Evolutionary conservation across 768 basidiomycete genomes (phyloP).

Genomic region (Butyriboletus loyo): DNA sequence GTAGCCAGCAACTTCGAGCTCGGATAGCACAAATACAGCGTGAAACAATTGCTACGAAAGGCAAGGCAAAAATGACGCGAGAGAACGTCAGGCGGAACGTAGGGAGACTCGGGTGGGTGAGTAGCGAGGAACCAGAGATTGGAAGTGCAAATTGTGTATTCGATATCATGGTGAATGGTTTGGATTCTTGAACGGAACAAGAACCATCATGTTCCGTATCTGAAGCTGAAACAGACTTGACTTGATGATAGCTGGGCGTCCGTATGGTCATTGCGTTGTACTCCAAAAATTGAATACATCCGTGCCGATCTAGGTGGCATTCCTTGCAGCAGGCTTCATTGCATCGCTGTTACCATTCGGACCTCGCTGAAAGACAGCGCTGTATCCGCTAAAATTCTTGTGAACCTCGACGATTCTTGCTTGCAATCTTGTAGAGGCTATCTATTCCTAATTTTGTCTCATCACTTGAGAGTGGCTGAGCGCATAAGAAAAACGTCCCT

Average conservation of each 20-base stretch:
- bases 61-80: too few species aligned
- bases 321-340: conserved; percentile 47
- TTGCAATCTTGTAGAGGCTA: neutral
- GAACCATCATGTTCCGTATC: neutral
- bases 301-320: conserved; percentile 55
- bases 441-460: neutral
- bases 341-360: conserved; percentile 55
- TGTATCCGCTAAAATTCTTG: conserved; percentile 27
- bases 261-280: conserved; percentile 38
- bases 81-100: too few species aligned
- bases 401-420: neutral
- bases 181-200: neutral
- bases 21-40: too few species aligned
- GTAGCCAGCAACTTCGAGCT: too few species aligned
- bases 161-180: conserved; percentile 49
- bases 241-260: conserved; percentile 36
- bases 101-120: too few species aligned
- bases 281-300: conserved; percentile 44
- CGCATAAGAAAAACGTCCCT: neutral
- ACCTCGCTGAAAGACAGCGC: conserved; percentile 51
- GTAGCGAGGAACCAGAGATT: conserved; percentile 59
- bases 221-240: neutral
- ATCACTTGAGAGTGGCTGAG: conserved; percentile 16
- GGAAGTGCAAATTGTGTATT: conserved; percentile 53
- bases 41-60: too few species aligned